phyloP scores from a whole-genome alignment of 441 rosid species.

The Brassica balearica region DNA sequence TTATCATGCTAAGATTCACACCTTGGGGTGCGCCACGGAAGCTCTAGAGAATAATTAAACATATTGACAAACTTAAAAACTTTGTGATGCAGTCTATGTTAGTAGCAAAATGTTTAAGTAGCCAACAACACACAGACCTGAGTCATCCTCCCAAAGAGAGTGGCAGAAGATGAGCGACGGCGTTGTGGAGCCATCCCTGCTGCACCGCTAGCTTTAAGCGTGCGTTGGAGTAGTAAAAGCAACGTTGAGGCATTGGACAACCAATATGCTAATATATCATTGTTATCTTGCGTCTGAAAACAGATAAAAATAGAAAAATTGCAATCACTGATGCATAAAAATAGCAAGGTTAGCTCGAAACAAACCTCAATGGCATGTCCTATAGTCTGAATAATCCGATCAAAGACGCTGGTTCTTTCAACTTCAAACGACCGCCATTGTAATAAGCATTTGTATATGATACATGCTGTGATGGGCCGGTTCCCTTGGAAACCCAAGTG shows the following conservation, averaged over 20 bases:
- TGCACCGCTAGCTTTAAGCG: conserved; percentile 97
- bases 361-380: conserved; percentile 97
- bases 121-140: conserved; percentile 54
- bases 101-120: not conserved
- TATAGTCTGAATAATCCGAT: conserved; percentile 92
- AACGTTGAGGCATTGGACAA: conserved; percentile 97
- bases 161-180: conserved; percentile 97
- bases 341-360: conserved; percentile 33
- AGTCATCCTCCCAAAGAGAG: conserved; percentile 96
- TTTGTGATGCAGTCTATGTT: not conserved
- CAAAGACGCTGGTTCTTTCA: conserved; percentile 94
- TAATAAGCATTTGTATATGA: conserved; percentile 92
- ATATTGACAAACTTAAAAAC: conserved; percentile 24
- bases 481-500: conserved; percentile 85
- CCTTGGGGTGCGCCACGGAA: conserved; percentile 98
- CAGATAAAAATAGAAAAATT: not conserved
- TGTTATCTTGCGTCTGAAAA: conserved; percentile 90
- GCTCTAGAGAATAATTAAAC: conserved; percentile 53
- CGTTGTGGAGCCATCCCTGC: conserved; percentile 99
- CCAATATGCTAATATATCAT: conserved; percentile 93
- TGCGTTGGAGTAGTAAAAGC: conserved; percentile 92
- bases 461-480: conserved; percentile 95
- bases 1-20: conserved; percentile 78
- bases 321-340: conserved; percentile 6
- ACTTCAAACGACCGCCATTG: conserved; percentile 99